A percentile compares a stretch with the other conserved stretches of the same genome.
These are phyloP conservation scores for Arabis alpina DNA, from an alignment of 345 rosid species.

Conservation along the genomic window DNA sequence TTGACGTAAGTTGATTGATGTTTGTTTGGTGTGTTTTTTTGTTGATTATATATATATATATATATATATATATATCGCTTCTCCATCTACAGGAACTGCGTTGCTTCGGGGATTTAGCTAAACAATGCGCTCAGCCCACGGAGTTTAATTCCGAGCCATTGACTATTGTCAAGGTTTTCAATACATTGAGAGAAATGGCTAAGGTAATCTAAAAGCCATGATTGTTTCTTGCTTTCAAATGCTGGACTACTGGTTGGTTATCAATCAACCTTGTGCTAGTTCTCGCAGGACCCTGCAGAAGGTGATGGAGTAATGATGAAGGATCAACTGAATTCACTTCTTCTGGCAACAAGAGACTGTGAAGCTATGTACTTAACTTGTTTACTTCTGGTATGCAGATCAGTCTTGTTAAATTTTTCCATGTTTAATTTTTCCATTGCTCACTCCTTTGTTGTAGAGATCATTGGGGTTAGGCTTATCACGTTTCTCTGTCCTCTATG, in stretches of 20 bases:
- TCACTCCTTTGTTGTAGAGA: slow-evolving; percentile 47
- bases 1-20: slow-evolving; percentile 54
- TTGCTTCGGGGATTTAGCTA: slow-evolving; percentile 91
- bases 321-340: slow-evolving; percentile 85
- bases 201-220: slow-evolving; percentile 55
- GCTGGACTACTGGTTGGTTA: background rate
- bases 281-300: slow-evolving; percentile 80
- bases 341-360: slow-evolving; percentile 93
- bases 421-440: no score
- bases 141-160: slow-evolving; percentile 85
- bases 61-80: background rate
- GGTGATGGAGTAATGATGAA: slow-evolving; percentile 92
- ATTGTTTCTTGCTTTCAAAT: slow-evolving; percentile 12
- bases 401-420: background rate
- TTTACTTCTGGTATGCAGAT: slow-evolving; percentile 95
- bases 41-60: background rate
- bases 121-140: slow-evolving; percentile 87
- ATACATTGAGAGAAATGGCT: slow-evolving; percentile 77
- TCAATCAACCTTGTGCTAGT: slow-evolving; percentile 1
- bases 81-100: slow-evolving; percentile 61
- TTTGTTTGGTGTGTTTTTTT: background rate
- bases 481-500: slow-evolving; percentile 82
- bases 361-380: slow-evolving; percentile 92
- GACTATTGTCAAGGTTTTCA: slow-evolving; percentile 80
- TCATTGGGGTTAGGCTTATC: slow-evolving; percentile 82